phyloP scores from a whole-genome alignment of 306 rosid genomes.

The Quercus cerris region DNA sequence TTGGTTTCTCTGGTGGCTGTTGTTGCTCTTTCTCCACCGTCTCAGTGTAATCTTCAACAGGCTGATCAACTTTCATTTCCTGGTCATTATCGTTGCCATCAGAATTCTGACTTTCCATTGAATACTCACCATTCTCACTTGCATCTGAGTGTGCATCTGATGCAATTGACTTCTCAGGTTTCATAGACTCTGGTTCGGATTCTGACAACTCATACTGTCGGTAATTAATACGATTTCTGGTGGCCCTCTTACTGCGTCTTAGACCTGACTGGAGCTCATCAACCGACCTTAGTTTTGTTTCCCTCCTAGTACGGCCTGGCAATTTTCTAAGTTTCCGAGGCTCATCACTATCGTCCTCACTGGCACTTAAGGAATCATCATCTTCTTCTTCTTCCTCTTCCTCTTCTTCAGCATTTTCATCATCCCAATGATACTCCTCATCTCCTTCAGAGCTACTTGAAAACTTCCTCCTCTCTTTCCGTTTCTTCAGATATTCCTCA shows the following conservation, averaged over 20 bases:
- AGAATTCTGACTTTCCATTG: conserved; percentile 71
- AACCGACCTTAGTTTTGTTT: conserved; percentile 78
- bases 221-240: conserved; percentile 76
- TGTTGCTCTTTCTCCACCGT: conserved; percentile 47
- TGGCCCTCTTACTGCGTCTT: conserved; percentile 96
- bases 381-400: conserved; percentile 79
- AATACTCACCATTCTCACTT: conserved; percentile 75
- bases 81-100: conserved; percentile 54
- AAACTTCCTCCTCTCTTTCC: conserved; percentile 72
- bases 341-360: conserved; percentile 90
- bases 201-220: conserved; percentile 79
- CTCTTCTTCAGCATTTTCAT: conserved; percentile 90
- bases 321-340: conserved; percentile 61
- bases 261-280: conserved; percentile 81
- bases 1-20: conserved; percentile 63
- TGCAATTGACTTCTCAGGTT: conserved; percentile 57
- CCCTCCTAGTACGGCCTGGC: conserved; percentile 81
- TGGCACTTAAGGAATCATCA: conserved; percentile 58
- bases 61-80: conserved; percentile 60
- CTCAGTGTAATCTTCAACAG: conserved; percentile 42
- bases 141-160: conserved; percentile 58
- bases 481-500: conserved; percentile 86
- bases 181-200: conserved; percentile 71
- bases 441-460: conserved; percentile 99
- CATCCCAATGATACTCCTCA: conserved; percentile 88